A percentile compares a stretch with the other conserved stretches of the same genome.
These are phyloP conservation scores for Botryotinia narcissicola DNA, from an alignment of 2,329 filamentous ascomycete species.

Conservation along the genomic window DNA sequence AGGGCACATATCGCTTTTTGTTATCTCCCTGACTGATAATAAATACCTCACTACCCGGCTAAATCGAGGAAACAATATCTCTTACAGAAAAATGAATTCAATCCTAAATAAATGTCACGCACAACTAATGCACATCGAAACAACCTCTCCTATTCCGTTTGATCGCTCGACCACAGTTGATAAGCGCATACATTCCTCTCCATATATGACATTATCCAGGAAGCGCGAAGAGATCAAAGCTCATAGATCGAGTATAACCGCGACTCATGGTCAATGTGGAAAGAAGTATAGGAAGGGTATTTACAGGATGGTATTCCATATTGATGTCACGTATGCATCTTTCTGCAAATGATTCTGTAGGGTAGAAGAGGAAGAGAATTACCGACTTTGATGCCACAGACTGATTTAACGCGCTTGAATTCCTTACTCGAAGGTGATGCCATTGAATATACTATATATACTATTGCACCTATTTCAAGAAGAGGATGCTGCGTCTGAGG, in stretches of 20 bases:
- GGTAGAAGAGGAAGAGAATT: neutral
- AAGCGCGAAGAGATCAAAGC: neutral
- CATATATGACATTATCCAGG: fast-evolving
- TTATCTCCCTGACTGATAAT: neutral
- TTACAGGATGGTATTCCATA: neutral
- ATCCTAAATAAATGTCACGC: neutral
- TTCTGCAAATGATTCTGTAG: neutral
- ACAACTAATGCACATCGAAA: neutral
- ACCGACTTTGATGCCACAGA: neutral
- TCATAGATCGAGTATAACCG: neutral
- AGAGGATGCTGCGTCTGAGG: neutral
- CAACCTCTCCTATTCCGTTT: neutral
- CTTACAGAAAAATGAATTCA: neutral
- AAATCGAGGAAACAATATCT: neutral
- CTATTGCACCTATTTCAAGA: too few species aligned
- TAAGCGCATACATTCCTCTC: neutral
- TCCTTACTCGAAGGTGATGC: fast-evolving
- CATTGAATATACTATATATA: neutral
- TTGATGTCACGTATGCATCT: neutral
- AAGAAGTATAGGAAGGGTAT: neutral
- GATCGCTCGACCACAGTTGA: neutral
- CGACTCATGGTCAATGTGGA: neutral
- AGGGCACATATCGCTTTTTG: too few species aligned
- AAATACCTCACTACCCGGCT: fast-evolving
- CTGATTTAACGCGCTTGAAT: fast-evolving